A percentile compares a stretch with the other conserved stretches of the same genome.
These are phyloP conservation scores for Globisporangium acanthophoron DNA, from an alignment of 352 stramenopile genomes.

Conservation along the genomic window DNA sequence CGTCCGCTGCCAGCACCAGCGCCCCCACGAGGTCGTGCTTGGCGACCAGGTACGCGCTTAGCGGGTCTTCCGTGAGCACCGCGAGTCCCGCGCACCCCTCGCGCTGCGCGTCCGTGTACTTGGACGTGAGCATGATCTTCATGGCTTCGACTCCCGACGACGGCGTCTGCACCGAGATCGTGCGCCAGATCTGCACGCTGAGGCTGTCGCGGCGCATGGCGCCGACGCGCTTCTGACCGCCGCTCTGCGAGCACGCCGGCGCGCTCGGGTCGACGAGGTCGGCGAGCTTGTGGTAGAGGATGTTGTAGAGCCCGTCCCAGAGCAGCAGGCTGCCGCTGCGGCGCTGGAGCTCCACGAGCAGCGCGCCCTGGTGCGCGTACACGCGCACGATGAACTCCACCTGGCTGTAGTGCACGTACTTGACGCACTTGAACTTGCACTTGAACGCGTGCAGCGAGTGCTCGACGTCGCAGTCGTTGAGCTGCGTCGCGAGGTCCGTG, in stretches of 20 bases:
- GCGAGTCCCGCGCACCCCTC: slow-evolving; percentile 72
- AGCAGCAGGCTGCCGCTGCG: slow-evolving; percentile 66
- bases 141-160: slow-evolving; percentile 74
- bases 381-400: slow-evolving; percentile 76
- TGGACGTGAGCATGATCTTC: slow-evolving; percentile 83
- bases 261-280: slow-evolving; percentile 42
- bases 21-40: slow-evolving; percentile 45
- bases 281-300: slow-evolving; percentile 54
- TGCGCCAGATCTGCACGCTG: slow-evolving; percentile 55
- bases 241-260: slow-evolving; percentile 58
- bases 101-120: slow-evolving; percentile 60
- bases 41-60: slow-evolving; percentile 56
- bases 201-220: slow-evolving; percentile 35
- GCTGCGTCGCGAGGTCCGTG: slow-evolving; percentile 40
- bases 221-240: slow-evolving; percentile 54
- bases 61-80: slow-evolving; percentile 57
- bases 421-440: slow-evolving; percentile 86
- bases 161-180: slow-evolving; percentile 42
- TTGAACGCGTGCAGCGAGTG: slow-evolving; percentile 62
- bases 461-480: slow-evolving; percentile 61
- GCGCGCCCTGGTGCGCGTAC: slow-evolving; percentile 32
- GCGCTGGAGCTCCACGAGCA: slow-evolving; percentile 77
- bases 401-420: slow-evolving; percentile 81
- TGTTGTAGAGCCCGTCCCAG: slow-evolving; percentile 79
- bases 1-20: slow-evolving; percentile 38